A percentile compares a stretch with the other conserved stretches of the same genome.
Evolutionary conservation across 2,329 filamentous ascomycete species (phyloP).

Genomic region (Xylaria polymorpha): DNA sequence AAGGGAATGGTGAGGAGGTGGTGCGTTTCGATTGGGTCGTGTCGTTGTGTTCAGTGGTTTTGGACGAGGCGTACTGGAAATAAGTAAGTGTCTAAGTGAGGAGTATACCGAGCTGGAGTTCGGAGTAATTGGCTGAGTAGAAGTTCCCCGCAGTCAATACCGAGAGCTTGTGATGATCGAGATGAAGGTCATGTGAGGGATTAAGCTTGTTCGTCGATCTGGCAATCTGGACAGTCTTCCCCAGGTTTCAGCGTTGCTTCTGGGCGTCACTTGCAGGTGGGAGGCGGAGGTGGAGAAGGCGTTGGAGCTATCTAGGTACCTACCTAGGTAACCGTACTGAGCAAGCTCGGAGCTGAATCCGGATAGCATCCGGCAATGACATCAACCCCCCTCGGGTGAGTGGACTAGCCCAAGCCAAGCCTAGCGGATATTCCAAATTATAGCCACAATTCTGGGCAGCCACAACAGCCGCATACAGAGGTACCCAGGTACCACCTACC

Average conservation of each 20-base stretch:
- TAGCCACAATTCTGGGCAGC: background rate
- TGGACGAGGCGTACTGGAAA: background rate
- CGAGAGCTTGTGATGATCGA: conserved; percentile 3
- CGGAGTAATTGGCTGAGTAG: conserved; percentile 20
- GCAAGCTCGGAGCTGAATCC: conserved; percentile 11
- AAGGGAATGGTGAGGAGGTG: background rate
- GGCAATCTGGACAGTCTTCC: conserved; percentile 35
- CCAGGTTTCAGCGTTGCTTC: conserved; percentile 41
- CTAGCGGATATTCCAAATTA: conserved; percentile 18
- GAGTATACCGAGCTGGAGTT: background rate
- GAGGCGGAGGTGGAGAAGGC: conserved; percentile 32
- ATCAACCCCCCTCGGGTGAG: conserved; percentile 23
- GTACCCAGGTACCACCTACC: background rate
- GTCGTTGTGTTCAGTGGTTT: conserved; percentile 7
- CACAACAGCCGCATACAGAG: conserved; percentile 16
- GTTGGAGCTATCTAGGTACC: conserved; percentile 26
- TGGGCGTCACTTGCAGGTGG: conserved; percentile 27
- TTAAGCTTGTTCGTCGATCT: conserved; percentile 30
- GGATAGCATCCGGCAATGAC: conserved; percentile 26
- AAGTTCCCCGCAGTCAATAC: background rate
- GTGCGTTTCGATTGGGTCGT: conserved; percentile 11
- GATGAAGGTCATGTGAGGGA: conserved; percentile 28
- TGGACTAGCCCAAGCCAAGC: background rate
- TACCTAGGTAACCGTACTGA: background rate
- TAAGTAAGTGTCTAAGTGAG: background rate